Conservation (phyloP, 306 rosid species). For the Notholithocarpus densiflorus region DNA sequence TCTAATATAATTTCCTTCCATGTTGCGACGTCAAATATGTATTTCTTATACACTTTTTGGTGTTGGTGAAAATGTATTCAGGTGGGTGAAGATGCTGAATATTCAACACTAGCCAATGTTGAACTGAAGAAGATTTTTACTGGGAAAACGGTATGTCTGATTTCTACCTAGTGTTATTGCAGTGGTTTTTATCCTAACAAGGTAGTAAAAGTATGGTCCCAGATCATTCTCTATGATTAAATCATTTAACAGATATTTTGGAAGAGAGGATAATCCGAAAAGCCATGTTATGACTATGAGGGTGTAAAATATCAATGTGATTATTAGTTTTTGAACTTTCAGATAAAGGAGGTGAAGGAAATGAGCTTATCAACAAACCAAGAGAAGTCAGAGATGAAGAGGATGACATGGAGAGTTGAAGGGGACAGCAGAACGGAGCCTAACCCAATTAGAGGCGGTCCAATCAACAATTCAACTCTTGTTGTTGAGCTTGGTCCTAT, state of each 20-base stretch:
- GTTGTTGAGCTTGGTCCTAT: constrained; percentile 78
- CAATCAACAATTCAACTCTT: constrained; percentile 30
- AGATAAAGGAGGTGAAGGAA: constrained; percentile 62
- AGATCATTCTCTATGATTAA: neutral
- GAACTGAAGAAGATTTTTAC: constrained; percentile 74
- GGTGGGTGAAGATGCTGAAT: constrained; percentile 64
- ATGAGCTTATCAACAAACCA: constrained; percentile 71
- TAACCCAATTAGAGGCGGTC: constrained; percentile 43
- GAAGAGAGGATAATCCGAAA: too few relatives aligned
- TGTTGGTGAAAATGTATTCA: constrained; percentile 19
- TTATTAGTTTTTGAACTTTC: constrained; percentile 13
- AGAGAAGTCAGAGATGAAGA: constrained; percentile 63
- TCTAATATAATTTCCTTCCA: too few relatives aligned
- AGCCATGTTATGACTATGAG: too few relatives aligned
- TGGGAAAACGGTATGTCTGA: constrained; percentile 46
- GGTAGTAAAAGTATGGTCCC: too few relatives aligned
- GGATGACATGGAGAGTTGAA: constrained; percentile 59
- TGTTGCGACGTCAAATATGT: neutral
- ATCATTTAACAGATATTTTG: too few relatives aligned
- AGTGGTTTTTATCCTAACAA: neutral
- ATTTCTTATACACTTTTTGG: constrained; percentile 11
- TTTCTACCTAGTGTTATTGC: neutral
- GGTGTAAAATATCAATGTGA: neutral
- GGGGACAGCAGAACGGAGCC: constrained; percentile 32
- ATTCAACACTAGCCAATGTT: constrained; percentile 57